Base-by-base conservation (phyloP, 345 rosid species). In the Lepidium africanum region DNA sequence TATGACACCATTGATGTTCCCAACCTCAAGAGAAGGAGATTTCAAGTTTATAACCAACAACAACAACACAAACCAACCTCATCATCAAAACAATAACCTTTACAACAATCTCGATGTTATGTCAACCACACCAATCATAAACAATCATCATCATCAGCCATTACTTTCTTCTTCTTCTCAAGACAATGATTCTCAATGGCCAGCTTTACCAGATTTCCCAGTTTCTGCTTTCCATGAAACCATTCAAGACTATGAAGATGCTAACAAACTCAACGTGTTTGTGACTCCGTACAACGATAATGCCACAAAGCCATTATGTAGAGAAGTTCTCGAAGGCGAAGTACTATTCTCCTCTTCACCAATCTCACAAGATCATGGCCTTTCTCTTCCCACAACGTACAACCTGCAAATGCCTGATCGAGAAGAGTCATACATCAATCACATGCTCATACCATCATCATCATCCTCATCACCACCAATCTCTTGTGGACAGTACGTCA, bases 361-460 rank as follows among this genome's bases (percentile, higher is more conserved):
- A 59, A 10, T 35, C 17, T 33, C 77, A 27, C 68, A 59, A 73
- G 72, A 59, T 13, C 77, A 58, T 12, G 63, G 66, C 33, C 59
- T 59, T 65, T 27, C 47, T 62, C 23, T 72, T 62, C 91, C 77
- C 16, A 70, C 78, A 12, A 68, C 78, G 47, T 74, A 62, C 52
- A 80, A 65, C 38, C 60, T 58, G 59, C 76, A 78, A 35, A 48
- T 73, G 67, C 55, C 68, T 40, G 57, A 48, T 48, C 88, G 76
- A 55, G 71, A 80, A 78, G 92, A 82, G 32, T 67, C 78, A 67
- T 83, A 77, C 76, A 79, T 82, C 52, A 86, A 89, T 69, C 79
- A 84, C 52, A 84, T 86, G 81, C 73, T 83, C 66, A 74, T 83
- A 65, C 82, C 86, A 64, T 78, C 80, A 33, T 77, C 86, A 2